Conservation (phyloP, 768 basidiomycete species). For the Lentinula sp. region DNA sequence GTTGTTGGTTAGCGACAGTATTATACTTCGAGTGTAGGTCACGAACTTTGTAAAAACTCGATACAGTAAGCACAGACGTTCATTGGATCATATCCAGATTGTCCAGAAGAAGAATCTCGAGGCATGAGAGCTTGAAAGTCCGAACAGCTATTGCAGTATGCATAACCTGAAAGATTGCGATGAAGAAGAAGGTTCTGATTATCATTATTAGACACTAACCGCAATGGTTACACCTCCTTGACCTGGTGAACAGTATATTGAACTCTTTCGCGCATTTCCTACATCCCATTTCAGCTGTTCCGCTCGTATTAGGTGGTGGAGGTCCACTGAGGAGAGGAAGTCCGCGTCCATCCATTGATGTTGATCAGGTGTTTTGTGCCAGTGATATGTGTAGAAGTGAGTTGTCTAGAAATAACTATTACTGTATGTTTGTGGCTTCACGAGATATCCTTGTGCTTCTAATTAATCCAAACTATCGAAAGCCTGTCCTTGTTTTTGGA, state of each 20-base stretch:
- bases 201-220: slow-evolving; percentile 30
- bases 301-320: slow-evolving; percentile 31
- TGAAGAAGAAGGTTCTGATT: not conserved
- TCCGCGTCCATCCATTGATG: not conserved
- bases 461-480: too few relatives aligned
- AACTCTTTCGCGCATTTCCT: slow-evolving; percentile 75
- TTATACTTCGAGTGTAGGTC: not conserved
- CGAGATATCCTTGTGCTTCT: too few relatives aligned
- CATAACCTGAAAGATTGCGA: slow-evolving; percentile 42
- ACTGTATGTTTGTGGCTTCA: too few relatives aligned
- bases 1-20: not conserved
- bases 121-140: slow-evolving; percentile 80
- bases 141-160: slow-evolving; percentile 66
- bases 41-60: slow-evolving; percentile 58
- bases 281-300: slow-evolving; percentile 34
- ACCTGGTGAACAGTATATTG: slow-evolving; percentile 55
- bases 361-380: not conserved
- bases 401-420: too few relatives aligned
- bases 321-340: slow-evolving; percentile 70
- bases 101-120: slow-evolving; percentile 24
- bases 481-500: not conserved
- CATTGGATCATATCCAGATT: slow-evolving; percentile 55
- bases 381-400: not conserved
- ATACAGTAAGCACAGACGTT: slow-evolving; percentile 72
- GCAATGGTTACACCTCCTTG: slow-evolving; percentile 69